Evolutionary conservation across 1,139 yeast species (phyloP).

Genomic region (Candida sanyaensis): DNA sequence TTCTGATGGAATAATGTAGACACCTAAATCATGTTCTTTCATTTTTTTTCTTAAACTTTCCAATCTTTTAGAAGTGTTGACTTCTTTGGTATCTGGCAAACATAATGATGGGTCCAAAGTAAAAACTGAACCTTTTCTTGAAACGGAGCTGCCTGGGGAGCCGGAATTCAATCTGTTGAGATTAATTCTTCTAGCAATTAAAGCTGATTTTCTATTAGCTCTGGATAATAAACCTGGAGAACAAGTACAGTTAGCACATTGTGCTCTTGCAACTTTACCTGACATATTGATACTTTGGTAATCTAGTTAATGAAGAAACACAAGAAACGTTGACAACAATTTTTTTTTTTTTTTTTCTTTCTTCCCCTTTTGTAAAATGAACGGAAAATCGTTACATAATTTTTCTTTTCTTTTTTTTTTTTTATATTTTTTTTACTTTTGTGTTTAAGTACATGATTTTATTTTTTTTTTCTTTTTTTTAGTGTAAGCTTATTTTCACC

Average conservation of each 20-base stretch:
- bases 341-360: not conserved
- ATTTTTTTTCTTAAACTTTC: constrained; percentile 64
- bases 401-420: too few relatives aligned
- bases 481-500: too few relatives aligned
- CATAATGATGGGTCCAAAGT: constrained; percentile 50
- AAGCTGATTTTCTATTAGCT: constrained; percentile 54
- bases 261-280: constrained; percentile 39
- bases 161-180: constrained; percentile 31
- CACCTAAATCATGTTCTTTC: constrained; percentile 65
- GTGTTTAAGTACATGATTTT: too few relatives aligned
- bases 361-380: not conserved
- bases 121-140: constrained; percentile 50
- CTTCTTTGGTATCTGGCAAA: constrained; percentile 46
- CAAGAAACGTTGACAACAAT: not conserved
- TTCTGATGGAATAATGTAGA: constrained; percentile 86
- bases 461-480: too few relatives aligned
- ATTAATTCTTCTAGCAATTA: constrained; percentile 51
- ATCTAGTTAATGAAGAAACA: not conserved
- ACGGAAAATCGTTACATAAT: too few relatives aligned
- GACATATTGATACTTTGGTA: constrained; percentile 15
- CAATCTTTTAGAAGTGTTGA: constrained; percentile 62
- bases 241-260: constrained; percentile 76
- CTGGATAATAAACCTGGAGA: constrained; percentile 78
- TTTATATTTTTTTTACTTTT: too few relatives aligned
- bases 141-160: constrained; percentile 10